Percentiles rank a stretch among this genome's conserved stretches.
Conservation (phyloP, 208 protist genomes). For the Tritrichomonas foetus region DNA sequence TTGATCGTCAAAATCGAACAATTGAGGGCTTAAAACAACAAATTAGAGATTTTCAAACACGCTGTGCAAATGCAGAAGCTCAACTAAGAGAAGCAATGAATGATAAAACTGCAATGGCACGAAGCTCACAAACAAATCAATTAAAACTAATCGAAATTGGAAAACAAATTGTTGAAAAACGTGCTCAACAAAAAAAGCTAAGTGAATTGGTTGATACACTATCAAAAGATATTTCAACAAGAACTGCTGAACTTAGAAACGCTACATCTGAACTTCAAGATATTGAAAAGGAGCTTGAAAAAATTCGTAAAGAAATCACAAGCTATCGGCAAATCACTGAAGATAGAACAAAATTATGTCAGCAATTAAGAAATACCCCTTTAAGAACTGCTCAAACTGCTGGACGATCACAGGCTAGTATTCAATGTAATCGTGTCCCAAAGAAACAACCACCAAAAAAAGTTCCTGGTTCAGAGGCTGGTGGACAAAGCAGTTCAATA, state of each 20-base stretch:
- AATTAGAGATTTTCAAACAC: background rate
- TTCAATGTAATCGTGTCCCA: background rate
- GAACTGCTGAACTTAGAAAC: background rate
- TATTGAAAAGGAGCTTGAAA: slow-evolving; percentile 16
- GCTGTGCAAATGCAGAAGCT: background rate
- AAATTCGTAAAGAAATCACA: background rate
- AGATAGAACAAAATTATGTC: background rate
- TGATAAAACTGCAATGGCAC: background rate
- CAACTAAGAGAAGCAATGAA: background rate
- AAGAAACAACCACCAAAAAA: background rate
- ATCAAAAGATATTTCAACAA: background rate
- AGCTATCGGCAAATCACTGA: background rate
- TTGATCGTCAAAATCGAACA: background rate
- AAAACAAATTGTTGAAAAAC: background rate
- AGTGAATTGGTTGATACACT: background rate
- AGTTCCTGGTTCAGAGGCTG: too few species aligned
- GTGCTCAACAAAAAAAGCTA: background rate
- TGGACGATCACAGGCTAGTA: too few species aligned
- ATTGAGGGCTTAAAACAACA: background rate
- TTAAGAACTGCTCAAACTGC: background rate
- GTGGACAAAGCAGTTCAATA: background rate
- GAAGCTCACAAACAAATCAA: background rate
- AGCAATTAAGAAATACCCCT: background rate
- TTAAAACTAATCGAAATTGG: background rate
- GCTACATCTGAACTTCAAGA: background rate